Base-by-base conservation (phyloP, 768 basidiomycete species). In the Tylopilus vinaceipallidus region DNA sequence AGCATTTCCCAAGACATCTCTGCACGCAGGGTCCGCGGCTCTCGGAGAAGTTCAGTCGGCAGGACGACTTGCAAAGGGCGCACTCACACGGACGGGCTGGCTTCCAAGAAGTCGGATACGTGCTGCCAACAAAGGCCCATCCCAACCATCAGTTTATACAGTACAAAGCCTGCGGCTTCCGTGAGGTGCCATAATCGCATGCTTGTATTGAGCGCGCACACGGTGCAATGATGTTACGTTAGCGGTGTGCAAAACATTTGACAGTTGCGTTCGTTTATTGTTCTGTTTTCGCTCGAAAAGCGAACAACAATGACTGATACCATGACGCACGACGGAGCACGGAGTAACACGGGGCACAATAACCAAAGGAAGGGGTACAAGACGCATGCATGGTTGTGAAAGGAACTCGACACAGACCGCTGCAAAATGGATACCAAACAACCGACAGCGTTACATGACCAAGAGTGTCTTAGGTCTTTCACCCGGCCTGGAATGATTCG, bases 11-110 rank as follows among this genome's bases (percentile, higher is more conserved):
- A 64, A 59, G 50, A 58, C 49, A 19, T 44, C 48, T 26, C 26
- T 45, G 22, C 73, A 62, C 50, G 82, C 83, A 24, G 86, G 86
- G 27, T 76, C 81, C 52, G 76, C 76, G 19, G 68, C 75, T 16
- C 79, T 80, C 0, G 83, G 83, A 34, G 84, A 86, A 41, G 75
- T 72, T 23, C 74, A 77, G 35, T 74, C 79, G 37, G 80, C 79
- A 10, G 66, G 85, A 37, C 71, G 72, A 42, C 63, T 87, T 9
- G 77, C 81, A 26, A 76, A 75, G 57, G 86, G 83, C 39, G 71
- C 72, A 19, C 72, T 83, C 37, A 73, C 73, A 44, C 67, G 67
- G 42, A 51, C 55, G 27, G 42, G 58, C 22, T 56, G 65, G 58
- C 34, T 59, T n/a, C 57, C 65, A 29, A 55, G 42, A 52, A 54